A percentile compares a stretch with the other conserved stretches of the same genome.
These are phyloP conservation scores for Sporisorium reilianum DNA, from an alignment of 1,284 basidiomycete genomes.

Conservation along the genomic window DNA sequence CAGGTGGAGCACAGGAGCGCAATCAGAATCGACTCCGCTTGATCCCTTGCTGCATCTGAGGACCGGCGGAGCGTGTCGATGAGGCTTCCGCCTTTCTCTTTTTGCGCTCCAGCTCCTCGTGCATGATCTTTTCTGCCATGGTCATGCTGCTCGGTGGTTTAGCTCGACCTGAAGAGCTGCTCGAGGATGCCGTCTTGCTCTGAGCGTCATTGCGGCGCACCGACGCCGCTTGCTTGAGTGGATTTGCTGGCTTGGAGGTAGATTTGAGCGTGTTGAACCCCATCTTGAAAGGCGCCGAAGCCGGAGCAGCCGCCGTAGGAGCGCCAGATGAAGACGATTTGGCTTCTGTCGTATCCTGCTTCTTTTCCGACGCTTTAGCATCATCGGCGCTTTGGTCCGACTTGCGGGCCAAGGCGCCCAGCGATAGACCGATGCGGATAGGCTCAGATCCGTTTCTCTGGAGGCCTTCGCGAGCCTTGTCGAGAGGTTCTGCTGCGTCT, in stretches of 20 bases:
- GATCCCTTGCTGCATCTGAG: slow-evolving; percentile 52
- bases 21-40: slow-evolving; percentile 59
- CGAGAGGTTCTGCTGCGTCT: neutral
- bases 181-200: slow-evolving; percentile 2
- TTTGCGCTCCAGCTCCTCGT: slow-evolving; percentile 57
- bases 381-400: neutral
- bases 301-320: neutral
- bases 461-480: slow-evolving; percentile 40
- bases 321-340: neutral
- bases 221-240: slow-evolving; percentile 18
- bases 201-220: neutral
- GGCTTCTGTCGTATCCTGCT: neutral
- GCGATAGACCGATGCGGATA: slow-evolving; percentile 50
- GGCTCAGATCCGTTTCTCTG: slow-evolving; percentile 36
- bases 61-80: slow-evolving; percentile 29
- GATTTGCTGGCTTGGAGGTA: slow-evolving; percentile 37
- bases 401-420: slow-evolving; percentile 12
- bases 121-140: slow-evolving; percentile 65
- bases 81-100: slow-evolving; percentile 32
- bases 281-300: slow-evolving; percentile 34
- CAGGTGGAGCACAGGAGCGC: neutral
- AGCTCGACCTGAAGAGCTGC: slow-evolving; percentile 13
- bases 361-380: neutral
- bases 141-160: slow-evolving; percentile 52
- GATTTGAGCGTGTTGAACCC: slow-evolving; percentile 53